Percentiles rank a stretch among this genome's conserved stretches.
phyloP scores from a whole-genome alignment of 1,139 yeast genomes.

The Cylindricascospora bacillispora region DNA sequence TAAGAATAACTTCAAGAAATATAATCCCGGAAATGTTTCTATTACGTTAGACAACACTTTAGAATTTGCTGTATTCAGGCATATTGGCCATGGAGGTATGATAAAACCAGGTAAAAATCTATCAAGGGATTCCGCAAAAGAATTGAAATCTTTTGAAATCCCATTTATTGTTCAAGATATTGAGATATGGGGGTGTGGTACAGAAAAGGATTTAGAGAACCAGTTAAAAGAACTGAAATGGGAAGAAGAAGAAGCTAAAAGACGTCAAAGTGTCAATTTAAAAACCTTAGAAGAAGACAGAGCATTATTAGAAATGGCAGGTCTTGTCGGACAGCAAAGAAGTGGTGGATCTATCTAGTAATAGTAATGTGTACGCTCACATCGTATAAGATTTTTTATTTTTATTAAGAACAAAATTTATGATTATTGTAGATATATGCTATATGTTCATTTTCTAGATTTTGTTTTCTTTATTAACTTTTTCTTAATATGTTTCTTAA shows the following conservation, averaged over 20 bases:
- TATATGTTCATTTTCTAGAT: constrained; percentile 18
- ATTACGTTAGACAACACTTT: constrained; percentile 63
- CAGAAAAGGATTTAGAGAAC: constrained; percentile 58
- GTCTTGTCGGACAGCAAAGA: constrained; percentile 60
- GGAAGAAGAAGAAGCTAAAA: constrained; percentile 79
- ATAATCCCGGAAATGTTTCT: constrained; percentile 57
- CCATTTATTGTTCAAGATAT: constrained; percentile 60
- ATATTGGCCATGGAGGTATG: constrained; percentile 43
- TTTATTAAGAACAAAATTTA: too few relatives aligned
- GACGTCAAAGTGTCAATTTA: constrained; percentile 58
- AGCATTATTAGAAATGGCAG: constrained; percentile 84
- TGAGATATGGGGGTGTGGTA: constrained; percentile 90
- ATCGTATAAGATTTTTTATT: too few relatives aligned
- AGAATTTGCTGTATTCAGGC: constrained; percentile 73
- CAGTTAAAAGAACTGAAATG: constrained; percentile 77
- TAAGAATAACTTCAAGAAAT: constrained; percentile 33
- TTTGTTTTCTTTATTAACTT: constrained; percentile 47
- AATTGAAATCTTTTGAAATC: constrained; percentile 43
- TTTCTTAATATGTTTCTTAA: constrained; percentile 87
- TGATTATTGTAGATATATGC: too few relatives aligned
- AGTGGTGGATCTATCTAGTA: constrained; percentile 49
- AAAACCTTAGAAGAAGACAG: constrained; percentile 65
- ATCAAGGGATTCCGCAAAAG: constrained; percentile 11
- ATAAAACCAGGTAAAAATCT: constrained; percentile 26
- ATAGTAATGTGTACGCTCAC: not conserved